These are phyloP conservation scores for Starmerella cellae DNA, from an alignment of 805 yeast species.

Conservation along the genomic window DNA sequence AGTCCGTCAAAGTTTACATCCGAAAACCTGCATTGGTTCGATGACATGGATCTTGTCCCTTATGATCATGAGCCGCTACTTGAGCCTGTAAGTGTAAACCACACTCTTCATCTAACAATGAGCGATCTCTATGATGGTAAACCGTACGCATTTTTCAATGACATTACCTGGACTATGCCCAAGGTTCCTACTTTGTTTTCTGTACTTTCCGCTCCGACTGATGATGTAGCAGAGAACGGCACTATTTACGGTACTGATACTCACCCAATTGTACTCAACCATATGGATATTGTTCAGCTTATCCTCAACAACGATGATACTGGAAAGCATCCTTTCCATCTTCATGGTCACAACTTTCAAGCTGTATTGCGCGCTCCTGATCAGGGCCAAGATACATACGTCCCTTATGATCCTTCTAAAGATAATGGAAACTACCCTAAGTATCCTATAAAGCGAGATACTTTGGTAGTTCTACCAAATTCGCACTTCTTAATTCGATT, in stretches of 20 bases:
- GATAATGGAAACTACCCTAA: conserved; percentile 46
- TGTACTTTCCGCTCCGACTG: conserved; percentile 50
- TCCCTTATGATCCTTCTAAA: conserved; percentile 41
- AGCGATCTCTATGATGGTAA: conserved; percentile 74
- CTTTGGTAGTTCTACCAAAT: conserved; percentile 63
- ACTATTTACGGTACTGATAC: conserved; percentile 75
- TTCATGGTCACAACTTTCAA: conserved; percentile 91
- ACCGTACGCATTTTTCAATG: conserved; percentile 94
- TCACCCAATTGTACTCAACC: conserved; percentile 54
- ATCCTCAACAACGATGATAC: conserved; percentile 77
- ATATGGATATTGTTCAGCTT: conserved; percentile 60
- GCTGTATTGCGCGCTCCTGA: conserved; percentile 49
- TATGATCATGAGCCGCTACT: conserved; percentile 38
- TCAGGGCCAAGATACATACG: conserved; percentile 42
- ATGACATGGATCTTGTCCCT: conserved; percentile 71
- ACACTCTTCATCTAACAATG: conserved; percentile 69
- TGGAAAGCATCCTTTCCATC: conserved; percentile 94
- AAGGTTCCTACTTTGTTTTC: conserved; percentile 77
- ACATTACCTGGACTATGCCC: conserved; percentile 63
- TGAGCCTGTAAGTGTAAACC: conserved; percentile 52
- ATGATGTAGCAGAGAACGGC: conserved; percentile 37
- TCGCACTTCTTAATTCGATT: conserved; percentile 79
- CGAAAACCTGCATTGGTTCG: conserved; percentile 41
- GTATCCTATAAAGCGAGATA: conserved; percentile 75
- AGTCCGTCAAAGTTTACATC: conserved; percentile 24